phyloP scores from a whole-genome alignment of 2,329 filamentous ascomycete genomes.

The Rugonectria rugulosa region DNA sequence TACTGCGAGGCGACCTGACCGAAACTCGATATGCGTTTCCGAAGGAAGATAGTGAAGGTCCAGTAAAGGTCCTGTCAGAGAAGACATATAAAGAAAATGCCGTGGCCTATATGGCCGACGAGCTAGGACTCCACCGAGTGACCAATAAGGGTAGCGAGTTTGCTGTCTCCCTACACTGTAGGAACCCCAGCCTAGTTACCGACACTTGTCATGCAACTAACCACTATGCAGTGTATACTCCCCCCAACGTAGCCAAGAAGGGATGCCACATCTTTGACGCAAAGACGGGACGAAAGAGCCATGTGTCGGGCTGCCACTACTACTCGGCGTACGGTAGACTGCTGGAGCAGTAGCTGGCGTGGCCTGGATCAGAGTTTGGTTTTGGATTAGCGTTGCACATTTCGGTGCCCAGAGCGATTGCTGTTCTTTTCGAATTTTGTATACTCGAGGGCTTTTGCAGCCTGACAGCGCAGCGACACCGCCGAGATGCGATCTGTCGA shows the following conservation, averaged over 20 bases:
- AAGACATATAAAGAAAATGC: conserved; percentile 73
- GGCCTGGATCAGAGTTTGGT: conserved; percentile 31
- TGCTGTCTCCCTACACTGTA: conserved; percentile 83
- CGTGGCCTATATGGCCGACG: conserved; percentile 91
- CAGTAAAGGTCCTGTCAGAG: conserved; percentile 71
- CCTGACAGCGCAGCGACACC: conserved; percentile 15
- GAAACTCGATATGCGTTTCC: conserved; percentile 87
- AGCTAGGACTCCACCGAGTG: conserved; percentile 85
- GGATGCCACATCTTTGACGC: conserved; percentile 86
- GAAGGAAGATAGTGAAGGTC: conserved; percentile 53
- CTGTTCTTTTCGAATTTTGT: conserved; percentile 17
- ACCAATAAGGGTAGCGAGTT: conserved; percentile 77
- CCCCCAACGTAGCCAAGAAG: conserved; percentile 83
- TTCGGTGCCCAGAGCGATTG: conserved; percentile 9
- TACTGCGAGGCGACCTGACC: conserved; percentile 78
- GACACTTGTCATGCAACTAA: conserved; percentile 45
- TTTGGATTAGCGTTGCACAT: conserved; percentile 28
- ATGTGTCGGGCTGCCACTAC: conserved; percentile 75
- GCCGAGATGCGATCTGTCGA: conserved; percentile 3
- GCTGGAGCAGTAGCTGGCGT: conserved; percentile 46
- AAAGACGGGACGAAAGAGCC: conserved; percentile 75
- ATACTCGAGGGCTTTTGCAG: conserved; percentile 1
- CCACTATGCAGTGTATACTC: conserved; percentile 72
- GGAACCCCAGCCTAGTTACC: conserved; percentile 41
- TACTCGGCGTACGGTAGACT: conserved; percentile 69